Percentiles rank a stretch among this genome's conserved stretches.
phyloP scores from a whole-genome alignment of 2,329 filamentous ascomycete genomes.

The Emergomyces pasteurianus region DNA sequence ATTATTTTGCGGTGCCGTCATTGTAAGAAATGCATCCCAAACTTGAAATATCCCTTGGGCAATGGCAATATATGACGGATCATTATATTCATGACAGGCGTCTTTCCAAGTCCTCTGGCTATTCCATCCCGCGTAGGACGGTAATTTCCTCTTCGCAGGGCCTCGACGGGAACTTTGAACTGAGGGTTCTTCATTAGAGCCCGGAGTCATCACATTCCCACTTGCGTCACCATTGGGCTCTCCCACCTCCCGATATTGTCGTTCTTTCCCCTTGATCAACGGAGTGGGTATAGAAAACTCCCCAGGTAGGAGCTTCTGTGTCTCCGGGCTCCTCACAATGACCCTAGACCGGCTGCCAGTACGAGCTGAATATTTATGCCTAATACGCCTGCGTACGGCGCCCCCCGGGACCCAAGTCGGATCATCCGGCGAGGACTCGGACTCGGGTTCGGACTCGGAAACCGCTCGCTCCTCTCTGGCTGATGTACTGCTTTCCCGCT shows the following conservation, averaged over 20 bases:
- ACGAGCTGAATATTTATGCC: constrained; percentile 25
- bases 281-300: constrained; percentile 33
- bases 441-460: constrained; percentile 26
- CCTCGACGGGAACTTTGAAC: neutral
- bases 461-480: constrained; percentile 7
- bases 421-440: constrained; percentile 25
- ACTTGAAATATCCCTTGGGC: constrained; percentile 23
- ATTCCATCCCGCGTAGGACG: constrained; percentile 2
- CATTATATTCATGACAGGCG: constrained; percentile 16
- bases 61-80: constrained; percentile 21
- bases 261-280: constrained; percentile 26
- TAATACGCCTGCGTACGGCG: constrained; percentile 20
- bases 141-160: constrained; percentile 7
- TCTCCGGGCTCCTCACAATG: constrained; percentile 25
- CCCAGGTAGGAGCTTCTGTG: constrained; percentile 24
- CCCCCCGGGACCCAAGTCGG: constrained; percentile 27
- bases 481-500: constrained; percentile 2
- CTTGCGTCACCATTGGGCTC: constrained; percentile 9
- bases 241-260: constrained; percentile 14
- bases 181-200: neutral
- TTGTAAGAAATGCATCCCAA: constrained; percentile 26
- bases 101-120: constrained; percentile 20
- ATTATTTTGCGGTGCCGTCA: constrained; percentile 16
- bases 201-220: neutral
- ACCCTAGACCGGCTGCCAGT: constrained; percentile 16